Base-by-base conservation (phyloP, 768 basidiomycete species). In the Cytidiella melzeri region DNA sequence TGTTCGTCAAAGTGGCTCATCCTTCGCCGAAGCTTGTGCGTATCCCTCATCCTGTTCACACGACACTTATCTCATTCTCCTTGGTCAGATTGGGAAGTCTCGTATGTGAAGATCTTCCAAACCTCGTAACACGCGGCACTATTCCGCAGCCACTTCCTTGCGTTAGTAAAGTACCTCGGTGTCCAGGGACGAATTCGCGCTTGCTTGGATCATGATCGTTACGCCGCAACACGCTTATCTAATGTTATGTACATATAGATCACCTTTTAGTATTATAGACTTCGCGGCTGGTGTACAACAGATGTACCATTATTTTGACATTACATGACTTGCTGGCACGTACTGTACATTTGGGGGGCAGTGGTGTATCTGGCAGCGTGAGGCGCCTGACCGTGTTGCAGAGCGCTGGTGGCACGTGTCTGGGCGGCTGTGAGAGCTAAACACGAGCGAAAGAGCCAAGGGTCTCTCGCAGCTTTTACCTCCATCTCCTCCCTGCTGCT, bases 1-100 rank as follows among this genome's bases (percentile, higher is more conserved):
- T 63, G 83, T 96, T 23, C 73, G 73, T 53, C 78, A 78, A 37
- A 81, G 75, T 47, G 93, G 94, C 18, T 71, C 73, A 26, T 73
- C 87, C 2, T 83, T 92, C 61, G 60, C 61, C 3, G 73, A 92
- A 58, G 91, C 91, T 57, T 93, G 89, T 92, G 60, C 69, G 90
- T 79, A 24, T 26, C 15, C 45, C 43, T 24, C 20, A 5, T 55
- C 43, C 46, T 45, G 11, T 28, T 30, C 40, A 25, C 50, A 47
- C 39, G 11, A 45, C 47, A 25, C 37, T 4, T 5, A 37, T 49
- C 43, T 19, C 40, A 34, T 47, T 54, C 43, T 48, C 34, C 37
- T 2, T 4, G 9, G 13, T 12, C 40, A 92, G 89, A 88, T 61
- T 91, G 89, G 89, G 87, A 91, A 67, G 80, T 92, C 30, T 74